These are phyloP conservation scores for Anthoceros angustus DNA, from an alignment of 225 moss, liverwort and hornwort species.

Conservation along the genomic window DNA sequence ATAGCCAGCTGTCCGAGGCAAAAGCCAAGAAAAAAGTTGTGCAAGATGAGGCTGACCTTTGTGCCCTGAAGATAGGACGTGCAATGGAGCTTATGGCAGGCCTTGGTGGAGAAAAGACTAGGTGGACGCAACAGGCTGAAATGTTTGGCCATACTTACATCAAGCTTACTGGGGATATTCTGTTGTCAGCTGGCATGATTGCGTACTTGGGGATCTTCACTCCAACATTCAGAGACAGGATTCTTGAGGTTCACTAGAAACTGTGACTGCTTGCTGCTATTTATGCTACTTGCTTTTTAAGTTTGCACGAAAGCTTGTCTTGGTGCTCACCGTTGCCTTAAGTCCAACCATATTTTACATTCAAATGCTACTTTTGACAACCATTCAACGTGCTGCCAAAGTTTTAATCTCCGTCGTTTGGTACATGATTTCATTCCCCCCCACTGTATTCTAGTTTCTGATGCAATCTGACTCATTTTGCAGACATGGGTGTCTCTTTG, in stretches of 20 bases:
- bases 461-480: constrained; percentile 31
- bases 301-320: neutral
- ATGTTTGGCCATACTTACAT: constrained; percentile 48
- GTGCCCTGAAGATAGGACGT: constrained; percentile 52
- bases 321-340: neutral
- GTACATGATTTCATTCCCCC: too few relatives aligned
- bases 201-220: constrained; percentile 87
- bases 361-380: too few relatives aligned
- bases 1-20: constrained; percentile 37
- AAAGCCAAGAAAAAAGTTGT: constrained; percentile 54
- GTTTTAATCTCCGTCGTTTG: too few relatives aligned
- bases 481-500: constrained; percentile 58
- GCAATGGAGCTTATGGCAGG: constrained; percentile 76
- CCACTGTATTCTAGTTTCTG: too few relatives aligned
- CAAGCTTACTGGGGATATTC: constrained; percentile 56
- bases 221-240: constrained; percentile 48
- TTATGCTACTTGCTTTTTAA: constrained; percentile 12
- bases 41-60: constrained; percentile 67
- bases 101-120: constrained; percentile 59
- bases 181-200: constrained; percentile 71
- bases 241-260: constrained; percentile 17
- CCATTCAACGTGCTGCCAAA: too few relatives aligned
- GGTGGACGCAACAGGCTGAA: constrained; percentile 65
- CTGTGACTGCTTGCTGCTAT: constrained; percentile 22
- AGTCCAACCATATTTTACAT: too few relatives aligned